Percentiles rank a stretch among this genome's conserved stretches.
Conservation (phyloP, 768 basidiomycete species). For the Russula olivacea region DNA sequence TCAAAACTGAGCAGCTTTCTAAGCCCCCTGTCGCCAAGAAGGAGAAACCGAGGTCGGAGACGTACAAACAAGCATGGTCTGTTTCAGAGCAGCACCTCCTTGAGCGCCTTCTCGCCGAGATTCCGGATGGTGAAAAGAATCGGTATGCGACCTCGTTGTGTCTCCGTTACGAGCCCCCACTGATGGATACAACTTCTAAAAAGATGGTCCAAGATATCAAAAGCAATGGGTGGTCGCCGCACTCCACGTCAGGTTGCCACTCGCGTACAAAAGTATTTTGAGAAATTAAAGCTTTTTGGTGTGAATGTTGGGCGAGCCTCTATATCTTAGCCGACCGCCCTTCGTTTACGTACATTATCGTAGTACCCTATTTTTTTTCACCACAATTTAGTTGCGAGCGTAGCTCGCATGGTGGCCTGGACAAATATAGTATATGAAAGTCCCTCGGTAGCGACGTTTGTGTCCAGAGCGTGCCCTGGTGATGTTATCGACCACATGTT, state of each 20-base stretch:
- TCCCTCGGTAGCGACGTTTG: neutral
- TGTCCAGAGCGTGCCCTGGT: neutral
- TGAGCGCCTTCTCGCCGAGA: constrained; percentile 66
- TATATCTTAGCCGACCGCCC: neutral
- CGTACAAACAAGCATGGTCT: constrained; percentile 81
- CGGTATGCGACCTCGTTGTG: constrained; percentile 39
- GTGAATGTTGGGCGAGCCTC: constrained; percentile 36
- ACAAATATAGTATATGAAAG: neutral
- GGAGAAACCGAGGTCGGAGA: constrained; percentile 51
- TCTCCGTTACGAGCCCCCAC: neutral
- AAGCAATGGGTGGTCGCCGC: constrained; percentile 69
- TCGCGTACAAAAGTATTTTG: constrained; percentile 83
- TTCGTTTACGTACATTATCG: neutral
- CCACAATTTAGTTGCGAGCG: too few relatives aligned
- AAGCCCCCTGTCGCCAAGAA: constrained; percentile 17
- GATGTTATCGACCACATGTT: neutral
- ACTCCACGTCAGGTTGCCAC: constrained; percentile 85
- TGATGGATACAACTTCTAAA: constrained; percentile 3
- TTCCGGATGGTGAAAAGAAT: constrained; percentile 72
- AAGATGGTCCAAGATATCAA: constrained; percentile 78
- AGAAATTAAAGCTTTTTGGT: constrained; percentile 74
- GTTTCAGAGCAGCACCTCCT: constrained; percentile 70
- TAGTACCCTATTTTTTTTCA: neutral
- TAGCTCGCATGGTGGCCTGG: too few relatives aligned
- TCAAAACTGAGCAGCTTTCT: neutral